phyloP scores from a whole-genome alignment of 306 rosid species.

The Mimosa pudica region DNA sequence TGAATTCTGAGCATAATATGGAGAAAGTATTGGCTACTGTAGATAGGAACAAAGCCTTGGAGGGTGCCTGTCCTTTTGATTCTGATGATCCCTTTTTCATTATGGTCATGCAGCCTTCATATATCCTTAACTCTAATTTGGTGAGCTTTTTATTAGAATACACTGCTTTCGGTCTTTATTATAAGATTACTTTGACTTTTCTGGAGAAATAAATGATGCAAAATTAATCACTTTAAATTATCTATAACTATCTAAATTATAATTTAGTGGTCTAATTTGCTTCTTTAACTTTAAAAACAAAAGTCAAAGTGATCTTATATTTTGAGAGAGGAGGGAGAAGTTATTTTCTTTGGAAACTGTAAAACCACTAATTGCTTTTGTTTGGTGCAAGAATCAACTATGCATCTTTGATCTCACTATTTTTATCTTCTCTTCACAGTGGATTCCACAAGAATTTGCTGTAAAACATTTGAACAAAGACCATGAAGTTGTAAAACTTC shows the following conservation, averaged over 20 bases:
- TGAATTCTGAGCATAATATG: not conserved
- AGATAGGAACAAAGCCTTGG: not conserved
- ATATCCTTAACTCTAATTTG: not conserved
- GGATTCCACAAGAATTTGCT: no score
- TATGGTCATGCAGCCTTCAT: not conserved
- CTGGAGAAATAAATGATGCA: no score
- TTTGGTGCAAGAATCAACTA: not conserved
- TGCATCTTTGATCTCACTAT: no score
- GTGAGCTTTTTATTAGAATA: slow-evolving; percentile 12
- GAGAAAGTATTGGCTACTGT: not conserved
- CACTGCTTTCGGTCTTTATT: no score
- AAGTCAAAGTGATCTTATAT: no score
- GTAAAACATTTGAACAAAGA: no score
- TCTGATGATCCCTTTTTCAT: not conserved
- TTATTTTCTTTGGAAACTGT: not conserved
- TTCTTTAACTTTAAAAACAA: no score
- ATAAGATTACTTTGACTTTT: no score
- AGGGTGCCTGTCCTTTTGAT: not conserved
- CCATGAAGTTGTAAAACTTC: not conserved
- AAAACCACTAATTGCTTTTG: not conserved
- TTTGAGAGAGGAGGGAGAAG: not conserved
- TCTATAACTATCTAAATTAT: no score
- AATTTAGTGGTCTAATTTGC: no score
- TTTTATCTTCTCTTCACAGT: no score
- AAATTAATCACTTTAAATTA: no score